These are phyloP conservation scores for Zygoascus bituminiphila DNA, from an alignment of 805 yeast species.

Conservation along the genomic window DNA sequence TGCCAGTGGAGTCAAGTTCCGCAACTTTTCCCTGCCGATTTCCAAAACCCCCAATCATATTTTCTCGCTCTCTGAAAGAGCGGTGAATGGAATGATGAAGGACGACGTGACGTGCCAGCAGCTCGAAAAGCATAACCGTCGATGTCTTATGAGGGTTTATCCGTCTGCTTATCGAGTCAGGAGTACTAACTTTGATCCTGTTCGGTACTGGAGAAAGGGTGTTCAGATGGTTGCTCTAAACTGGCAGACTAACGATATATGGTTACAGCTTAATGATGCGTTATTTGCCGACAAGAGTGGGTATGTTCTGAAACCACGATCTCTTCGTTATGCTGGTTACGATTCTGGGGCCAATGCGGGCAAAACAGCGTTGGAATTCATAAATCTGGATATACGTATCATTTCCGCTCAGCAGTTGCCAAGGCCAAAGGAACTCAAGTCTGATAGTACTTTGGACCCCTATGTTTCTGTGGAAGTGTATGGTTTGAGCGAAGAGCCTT, in stretches of 20 bases:
- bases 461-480: constrained; percentile 52
- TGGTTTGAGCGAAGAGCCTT: constrained; percentile 29
- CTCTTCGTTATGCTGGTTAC: constrained; percentile 21
- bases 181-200: constrained; percentile 77
- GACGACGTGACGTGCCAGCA: constrained; percentile 49
- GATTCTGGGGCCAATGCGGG: not conserved
- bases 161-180: constrained; percentile 73
- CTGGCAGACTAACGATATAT: constrained; percentile 89
- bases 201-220: constrained; percentile 75
- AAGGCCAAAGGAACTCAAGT: constrained; percentile 45
- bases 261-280: constrained; percentile 83
- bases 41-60: constrained; percentile 75
- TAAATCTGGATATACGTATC: constrained; percentile 21
- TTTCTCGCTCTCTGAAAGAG: constrained; percentile 78
- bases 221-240: constrained; percentile 93
- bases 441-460: constrained; percentile 47
- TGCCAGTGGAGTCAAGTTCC: constrained; percentile 64
- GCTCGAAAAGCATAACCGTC: constrained; percentile 66
- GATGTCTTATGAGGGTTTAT: constrained; percentile 71
- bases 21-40: constrained; percentile 78
- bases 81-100: constrained; percentile 52
- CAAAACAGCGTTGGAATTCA: not conserved
- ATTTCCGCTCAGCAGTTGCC: constrained; percentile 86
- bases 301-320: constrained; percentile 66
- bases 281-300: constrained; percentile 60